Base-by-base conservation (phyloP, 176 grass and related monocot genomes). In the Urochloa ruziziensis region DNA sequence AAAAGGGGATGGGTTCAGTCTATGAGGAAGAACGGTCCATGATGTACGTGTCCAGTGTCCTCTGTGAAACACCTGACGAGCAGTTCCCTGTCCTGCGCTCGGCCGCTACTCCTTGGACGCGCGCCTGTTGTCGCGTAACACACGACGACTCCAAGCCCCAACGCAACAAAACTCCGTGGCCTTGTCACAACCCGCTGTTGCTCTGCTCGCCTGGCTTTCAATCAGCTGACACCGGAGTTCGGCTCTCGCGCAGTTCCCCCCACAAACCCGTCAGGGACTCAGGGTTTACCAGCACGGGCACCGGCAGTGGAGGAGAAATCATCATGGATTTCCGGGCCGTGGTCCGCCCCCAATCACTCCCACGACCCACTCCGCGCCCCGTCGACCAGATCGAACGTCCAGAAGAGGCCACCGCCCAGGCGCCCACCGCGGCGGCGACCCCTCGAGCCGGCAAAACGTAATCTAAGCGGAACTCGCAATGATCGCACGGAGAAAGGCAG, bases 401-500 rank as follows among this genome's bases (percentile, higher is more conserved):
- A n/a, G n/a, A n/a, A n/a, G n/a, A n/a, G n/a, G n/a, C n/a, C n/a
- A n/a, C n/a, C n/a, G n/a, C n/a, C n/a, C n/a, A n/a, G n/a, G n/a
- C n/a, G n/a, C n/a, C n/a, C n/a, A 44, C n/a, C 10, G n/a, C 16
- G 2, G 4, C 83, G 6, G 10, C 43, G 37, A 39, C 37, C 37
- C 37, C 37, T 4, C 24, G 46, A 17, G 40, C 2, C 39, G 56
- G 56, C 56, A 89, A 75, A 89, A 17, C 60, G 81, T n/a, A 64
- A 67, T 24, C 11, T 48, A 21, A 46, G 23, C 28, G 46, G 73
- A 74, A 10, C 13, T 25, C 24, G 67, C 75, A 89, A 74, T 84
- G 69, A 84, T 89, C 75, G 87, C 37, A 44, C 25, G 86, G 69
- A 62, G 76, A 73, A 73, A 67, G 30, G 37, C 48, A 6, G 5